Conservation (phyloP, 441 rosid species). For the Jatropha multifida region DNA sequence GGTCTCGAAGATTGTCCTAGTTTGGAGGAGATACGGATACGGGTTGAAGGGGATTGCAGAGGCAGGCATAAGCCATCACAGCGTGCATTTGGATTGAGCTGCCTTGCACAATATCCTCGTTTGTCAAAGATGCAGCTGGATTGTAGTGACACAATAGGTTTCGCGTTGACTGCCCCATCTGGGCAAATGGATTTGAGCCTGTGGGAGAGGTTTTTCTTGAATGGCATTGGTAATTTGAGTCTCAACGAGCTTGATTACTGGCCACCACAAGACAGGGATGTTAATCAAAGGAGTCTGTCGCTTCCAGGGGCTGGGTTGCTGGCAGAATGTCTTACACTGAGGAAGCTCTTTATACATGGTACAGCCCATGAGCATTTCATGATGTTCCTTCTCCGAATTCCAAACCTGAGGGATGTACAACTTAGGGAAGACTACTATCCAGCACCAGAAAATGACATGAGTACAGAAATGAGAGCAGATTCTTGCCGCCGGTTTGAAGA, state of each 20-base stretch:
- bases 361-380: conserved; percentile 91
- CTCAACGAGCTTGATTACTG: conserved; percentile 79
- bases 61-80: conserved; percentile 53
- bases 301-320: conserved; percentile 76
- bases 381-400: conserved; percentile 56
- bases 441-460: conserved; percentile 80
- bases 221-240: conserved; percentile 56
- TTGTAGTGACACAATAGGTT: conserved; percentile 74
- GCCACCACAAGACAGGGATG: conserved; percentile 92
- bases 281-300: conserved; percentile 78
- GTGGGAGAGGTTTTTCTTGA: conserved; percentile 91
- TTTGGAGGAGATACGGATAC: conserved; percentile 70
- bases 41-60: conserved; percentile 85
- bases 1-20: conserved; percentile 77
- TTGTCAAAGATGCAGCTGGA: conserved; percentile 82
- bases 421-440: conserved; percentile 89
- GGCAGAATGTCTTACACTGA: conserved; percentile 45
- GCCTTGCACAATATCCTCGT: conserved; percentile 53
- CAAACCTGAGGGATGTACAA: conserved; percentile 77
- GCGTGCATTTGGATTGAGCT: conserved; percentile 64
- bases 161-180: conserved; percentile 72
- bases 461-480: conserved; percentile 79
- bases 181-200: conserved; percentile 84
- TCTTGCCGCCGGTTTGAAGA: conserved; percentile 85
- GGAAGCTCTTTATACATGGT: conserved; percentile 92